Evolutionary conservation across 164 flowering plant genomes (phyloP).

Genomic region (Dillenia suffruticosa): DNA sequence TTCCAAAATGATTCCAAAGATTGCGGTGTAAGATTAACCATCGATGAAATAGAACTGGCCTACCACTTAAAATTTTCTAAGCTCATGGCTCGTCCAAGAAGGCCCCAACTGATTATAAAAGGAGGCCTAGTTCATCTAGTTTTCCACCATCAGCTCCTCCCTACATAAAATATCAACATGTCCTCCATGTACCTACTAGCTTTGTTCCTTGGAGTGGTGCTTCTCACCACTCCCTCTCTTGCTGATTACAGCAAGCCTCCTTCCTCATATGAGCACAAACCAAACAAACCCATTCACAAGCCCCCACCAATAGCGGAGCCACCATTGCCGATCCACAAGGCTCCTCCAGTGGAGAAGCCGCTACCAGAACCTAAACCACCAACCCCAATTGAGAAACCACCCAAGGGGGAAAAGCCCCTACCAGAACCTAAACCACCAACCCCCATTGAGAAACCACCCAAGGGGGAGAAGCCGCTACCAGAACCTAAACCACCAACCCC

Average conservation of each 20-base stretch:
- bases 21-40: too few species aligned
- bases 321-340: not conserved
- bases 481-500: not conserved
- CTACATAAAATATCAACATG: too few species aligned
- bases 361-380: not conserved
- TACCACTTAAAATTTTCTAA: too few species aligned
- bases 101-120: too few species aligned
- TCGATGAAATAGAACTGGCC: too few species aligned
- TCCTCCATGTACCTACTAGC: slow-evolving; percentile 4
- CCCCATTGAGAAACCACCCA: too few species aligned
- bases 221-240: slow-evolving; percentile 9
- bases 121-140: too few species aligned
- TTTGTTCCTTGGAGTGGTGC: slow-evolving; percentile 7
- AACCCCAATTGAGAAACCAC: slow-evolving; percentile 1
- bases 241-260: slow-evolving; percentile 3
- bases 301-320: not conserved
- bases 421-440: not conserved
- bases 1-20: too few species aligned
- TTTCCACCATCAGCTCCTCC: too few species aligned
- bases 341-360: slow-evolving; percentile 10
- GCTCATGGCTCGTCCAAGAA: too few species aligned
- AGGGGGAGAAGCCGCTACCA: not conserved
- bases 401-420: not conserved
- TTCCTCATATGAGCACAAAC: slow-evolving; percentile 5
- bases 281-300: not conserved